These are phyloP conservation scores for Trichoderma sp. DNA, from an alignment of 2,329 filamentous ascomycete genomes.

Conservation along the genomic window DNA sequence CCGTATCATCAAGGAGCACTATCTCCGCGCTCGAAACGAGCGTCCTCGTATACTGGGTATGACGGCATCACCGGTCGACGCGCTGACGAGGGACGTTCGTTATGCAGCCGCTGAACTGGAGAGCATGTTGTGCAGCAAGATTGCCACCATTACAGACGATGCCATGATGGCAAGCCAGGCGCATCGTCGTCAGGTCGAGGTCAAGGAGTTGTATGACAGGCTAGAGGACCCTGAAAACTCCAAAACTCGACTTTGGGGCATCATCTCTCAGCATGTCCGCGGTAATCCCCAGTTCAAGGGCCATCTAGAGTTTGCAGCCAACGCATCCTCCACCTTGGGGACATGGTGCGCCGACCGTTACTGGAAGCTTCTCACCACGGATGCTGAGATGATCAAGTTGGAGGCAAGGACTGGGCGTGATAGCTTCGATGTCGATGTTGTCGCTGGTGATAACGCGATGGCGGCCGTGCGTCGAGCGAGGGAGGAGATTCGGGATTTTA, in stretches of 20 bases:
- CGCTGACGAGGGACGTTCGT: slow-evolving; percentile 67
- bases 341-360: slow-evolving; percentile 82
- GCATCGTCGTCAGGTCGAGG: slow-evolving; percentile 51
- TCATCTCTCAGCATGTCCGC: slow-evolving; percentile 52
- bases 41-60: slow-evolving; percentile 87
- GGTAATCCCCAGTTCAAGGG: slow-evolving; percentile 53
- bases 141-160: slow-evolving; percentile 67
- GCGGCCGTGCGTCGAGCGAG: slow-evolving; percentile 61
- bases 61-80: slow-evolving; percentile 94
- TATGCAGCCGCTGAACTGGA: slow-evolving; percentile 75
- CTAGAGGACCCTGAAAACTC: slow-evolving; percentile 50
- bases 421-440: slow-evolving; percentile 29
- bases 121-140: slow-evolving; percentile 74
- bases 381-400: slow-evolving; percentile 63
- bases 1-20: slow-evolving; percentile 85
- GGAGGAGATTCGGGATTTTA: slow-evolving; percentile 56
- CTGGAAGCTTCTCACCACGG: slow-evolving; percentile 71
- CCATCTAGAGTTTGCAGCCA: slow-evolving; percentile 61
- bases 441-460: slow-evolving; percentile 51
- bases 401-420: slow-evolving; percentile 56
- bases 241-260: slow-evolving; percentile 65
- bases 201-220: slow-evolving; percentile 48
- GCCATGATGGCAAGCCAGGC: slow-evolving; percentile 35
- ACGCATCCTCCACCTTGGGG: slow-evolving; percentile 69
- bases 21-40: slow-evolving; percentile 51